A percentile compares a stretch with the other conserved stretches of the same genome.
phyloP scores from a whole-genome alignment of 805 yeast species.

The Candida pseudoglaebosa region DNA sequence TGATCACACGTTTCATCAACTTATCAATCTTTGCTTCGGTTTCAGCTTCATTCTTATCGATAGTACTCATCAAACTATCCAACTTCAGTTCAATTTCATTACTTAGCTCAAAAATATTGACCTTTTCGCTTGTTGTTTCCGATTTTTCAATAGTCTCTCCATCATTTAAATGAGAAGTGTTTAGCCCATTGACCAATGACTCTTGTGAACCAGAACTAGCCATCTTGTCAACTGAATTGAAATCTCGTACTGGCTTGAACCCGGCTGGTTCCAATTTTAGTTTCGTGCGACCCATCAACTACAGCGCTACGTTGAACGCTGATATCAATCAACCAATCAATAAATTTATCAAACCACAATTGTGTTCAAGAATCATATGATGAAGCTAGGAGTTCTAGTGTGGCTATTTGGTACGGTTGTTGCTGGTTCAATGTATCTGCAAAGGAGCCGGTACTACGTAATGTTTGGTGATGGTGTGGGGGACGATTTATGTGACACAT shows the following conservation, averaged over 20 bases:
- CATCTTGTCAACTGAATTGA: too few species aligned
- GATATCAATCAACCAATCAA: too few species aligned
- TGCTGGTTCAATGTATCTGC: constrained; percentile 2
- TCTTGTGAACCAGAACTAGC: too few species aligned
- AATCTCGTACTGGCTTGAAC: too few species aligned
- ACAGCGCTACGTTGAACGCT: too few species aligned
- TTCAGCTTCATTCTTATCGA: constrained; percentile 27
- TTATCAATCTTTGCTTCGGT: constrained; percentile 22
- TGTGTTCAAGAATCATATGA: neutral
- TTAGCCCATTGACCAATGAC: constrained; percentile 3
- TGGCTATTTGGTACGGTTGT: neutral
- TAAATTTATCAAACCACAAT: too few species aligned
- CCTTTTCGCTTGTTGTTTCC: constrained; percentile 10
- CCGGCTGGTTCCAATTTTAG: too few species aligned
- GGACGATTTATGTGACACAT: constrained; percentile 9
- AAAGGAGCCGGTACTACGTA: constrained; percentile 13
- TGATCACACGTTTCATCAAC: constrained; percentile 14
- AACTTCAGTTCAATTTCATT: constrained; percentile 27
- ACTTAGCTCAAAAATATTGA: constrained; percentile 28
- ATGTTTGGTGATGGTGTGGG: constrained; percentile 17
- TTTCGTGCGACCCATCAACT: too few species aligned
- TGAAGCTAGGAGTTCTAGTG: neutral
- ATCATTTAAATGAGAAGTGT: constrained; percentile 1
- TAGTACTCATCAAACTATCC: constrained; percentile 14
- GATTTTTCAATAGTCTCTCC: constrained; percentile 1